Conservation (phyloP, 2,329 filamentous ascomycete species). For the Alternaria conjuncta region DNA sequence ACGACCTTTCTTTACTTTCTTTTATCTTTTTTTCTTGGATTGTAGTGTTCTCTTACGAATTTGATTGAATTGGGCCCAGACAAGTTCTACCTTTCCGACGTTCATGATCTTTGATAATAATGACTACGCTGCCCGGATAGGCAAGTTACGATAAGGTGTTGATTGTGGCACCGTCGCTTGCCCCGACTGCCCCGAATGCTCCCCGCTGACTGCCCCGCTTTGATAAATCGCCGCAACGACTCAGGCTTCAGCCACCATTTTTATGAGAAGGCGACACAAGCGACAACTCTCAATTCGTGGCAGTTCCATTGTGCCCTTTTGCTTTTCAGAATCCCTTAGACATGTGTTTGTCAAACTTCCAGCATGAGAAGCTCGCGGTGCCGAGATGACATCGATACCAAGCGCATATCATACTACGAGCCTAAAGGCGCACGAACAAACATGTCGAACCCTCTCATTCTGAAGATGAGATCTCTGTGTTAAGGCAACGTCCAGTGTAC, state of each 20-base stretch:
- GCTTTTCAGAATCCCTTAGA: not conserved
- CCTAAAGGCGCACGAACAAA: not conserved
- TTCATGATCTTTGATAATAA: no score
- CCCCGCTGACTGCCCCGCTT: not conserved
- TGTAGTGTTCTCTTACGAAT: not conserved
- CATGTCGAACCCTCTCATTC: accelerated
- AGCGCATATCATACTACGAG: not conserved
- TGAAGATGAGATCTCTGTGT: not conserved
- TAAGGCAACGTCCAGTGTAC: not conserved
- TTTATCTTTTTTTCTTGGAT: not conserved
- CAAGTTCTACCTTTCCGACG: no score
- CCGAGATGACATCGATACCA: not conserved
- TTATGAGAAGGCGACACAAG: not conserved
- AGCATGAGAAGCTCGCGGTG: not conserved
- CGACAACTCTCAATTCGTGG: not conserved
- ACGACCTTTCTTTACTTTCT: not conserved
- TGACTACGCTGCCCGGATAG: no score
- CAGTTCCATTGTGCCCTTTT: not conserved
- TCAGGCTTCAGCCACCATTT: not conserved
- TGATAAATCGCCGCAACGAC: not conserved
- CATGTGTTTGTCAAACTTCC: not conserved
- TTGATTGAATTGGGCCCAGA: not conserved
- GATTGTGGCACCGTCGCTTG: not conserved
- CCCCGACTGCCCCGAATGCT: not conserved
- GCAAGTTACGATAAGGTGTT: not conserved